Evolutionary conservation across 257 asterid species (phyloP), one percentile per base, ranked within the genome.

Genomic region (Scutellaria minor): DNA sequence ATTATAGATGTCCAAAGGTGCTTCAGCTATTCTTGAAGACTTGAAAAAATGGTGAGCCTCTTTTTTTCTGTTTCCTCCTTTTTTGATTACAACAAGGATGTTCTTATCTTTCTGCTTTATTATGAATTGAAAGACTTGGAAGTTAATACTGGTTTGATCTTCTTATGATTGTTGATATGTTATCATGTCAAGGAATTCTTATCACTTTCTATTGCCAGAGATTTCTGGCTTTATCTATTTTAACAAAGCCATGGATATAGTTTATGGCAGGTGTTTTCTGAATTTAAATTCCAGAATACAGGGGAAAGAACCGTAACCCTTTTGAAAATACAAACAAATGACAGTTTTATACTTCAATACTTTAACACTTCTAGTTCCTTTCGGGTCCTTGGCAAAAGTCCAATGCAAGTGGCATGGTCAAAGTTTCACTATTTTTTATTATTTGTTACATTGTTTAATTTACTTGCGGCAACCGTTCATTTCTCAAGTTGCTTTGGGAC

Each of bases 21-120:
- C 99, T 68, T 77, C 89, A 11, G 90, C 99, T 47, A 85, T 95
- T 81, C 95, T 92, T 61, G 97, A 89, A 76, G 99, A 90, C 88
- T 66, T 92, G 88, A 88, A 87, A 81, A 87, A 84, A 82, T 84
- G 80, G 96, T 85, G 74, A 80, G 90, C 72, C 72, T 74, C 67
- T 44, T 76, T 76, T 71, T 46, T 41, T 42, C 54, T 39, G 12
- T 27, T n/a, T 70, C 54, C 79, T 62, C 37, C 37, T 31, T 31
- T 31, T 20, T 61, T 73, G 78, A 44, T 14, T 46, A 42, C 15
- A 64, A 13, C 54, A 44, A 18, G n/a, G 5, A 31, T 31, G 37
- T 31, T 31, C 37, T 1, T 31, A 31, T 31, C 37, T 31, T 31
- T 10, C 40, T 37, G 11, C 39, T 24, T 11, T 55, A 7, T 40